These are phyloP conservation scores for Corniculantispora saksenae DNA, from an alignment of 2,329 filamentous ascomycete genomes.

Conservation along the genomic window DNA sequence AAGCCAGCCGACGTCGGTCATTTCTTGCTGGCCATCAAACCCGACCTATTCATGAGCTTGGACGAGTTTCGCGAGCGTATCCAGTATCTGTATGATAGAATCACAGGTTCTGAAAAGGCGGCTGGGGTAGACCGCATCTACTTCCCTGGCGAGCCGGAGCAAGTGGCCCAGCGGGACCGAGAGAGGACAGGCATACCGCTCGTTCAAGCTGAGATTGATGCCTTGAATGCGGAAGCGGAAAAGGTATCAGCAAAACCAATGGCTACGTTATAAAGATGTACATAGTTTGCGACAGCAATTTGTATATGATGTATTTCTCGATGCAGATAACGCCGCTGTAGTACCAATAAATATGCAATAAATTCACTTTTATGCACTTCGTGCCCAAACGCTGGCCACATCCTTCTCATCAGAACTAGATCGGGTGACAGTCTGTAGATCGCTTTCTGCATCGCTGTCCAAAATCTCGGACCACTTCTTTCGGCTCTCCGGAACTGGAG, in stretches of 20 bases:
- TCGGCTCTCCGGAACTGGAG: slow-evolving; percentile 73
- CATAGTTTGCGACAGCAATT: no score
- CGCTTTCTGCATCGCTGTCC: slow-evolving; percentile 8
- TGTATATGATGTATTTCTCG: no score
- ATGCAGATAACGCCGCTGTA: no score
- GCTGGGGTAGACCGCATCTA: slow-evolving; percentile 59
- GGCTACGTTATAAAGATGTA: slow-evolving; percentile 9
- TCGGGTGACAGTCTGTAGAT: neutral
- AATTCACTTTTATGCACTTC: neutral
- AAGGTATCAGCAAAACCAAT: slow-evolving; percentile 39
- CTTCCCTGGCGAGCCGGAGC: slow-evolving; percentile 64
- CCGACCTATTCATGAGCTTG: slow-evolving; percentile 70
- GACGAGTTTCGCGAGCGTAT: slow-evolving; percentile 69
- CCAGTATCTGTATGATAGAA: slow-evolving; percentile 54
- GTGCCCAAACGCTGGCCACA: neutral
- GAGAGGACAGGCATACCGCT: slow-evolving; percentile 59
- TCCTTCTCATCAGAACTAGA: slow-evolving; percentile 12
- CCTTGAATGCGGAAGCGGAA: slow-evolving; percentile 54
- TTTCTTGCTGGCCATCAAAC: slow-evolving; percentile 71
- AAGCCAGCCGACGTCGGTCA: slow-evolving; percentile 72
- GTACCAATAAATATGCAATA: neutral
- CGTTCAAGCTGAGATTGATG: slow-evolving; percentile 56
- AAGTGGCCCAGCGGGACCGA: slow-evolving; percentile 52
- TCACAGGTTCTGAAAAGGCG: slow-evolving; percentile 55
- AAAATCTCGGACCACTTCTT: slow-evolving; percentile 73